phyloP scores from a whole-genome alignment of 495 filamentous ascomycete species.

The Astrocystis sublimbata region DNA sequence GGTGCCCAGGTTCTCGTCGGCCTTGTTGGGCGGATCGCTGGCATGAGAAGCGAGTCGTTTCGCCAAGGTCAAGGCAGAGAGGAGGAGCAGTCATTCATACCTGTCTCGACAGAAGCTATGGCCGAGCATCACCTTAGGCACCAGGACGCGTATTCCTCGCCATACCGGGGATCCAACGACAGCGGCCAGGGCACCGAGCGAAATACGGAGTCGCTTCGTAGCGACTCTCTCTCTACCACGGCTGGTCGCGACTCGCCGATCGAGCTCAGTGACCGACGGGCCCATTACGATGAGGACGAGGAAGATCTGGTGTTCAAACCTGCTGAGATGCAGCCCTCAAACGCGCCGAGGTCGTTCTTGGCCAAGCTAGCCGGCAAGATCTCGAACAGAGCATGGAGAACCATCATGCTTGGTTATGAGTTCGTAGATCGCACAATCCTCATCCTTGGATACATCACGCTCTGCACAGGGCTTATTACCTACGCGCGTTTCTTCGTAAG shows the following conservation, averaged over 20 bases:
- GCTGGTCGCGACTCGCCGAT: slow-evolving; percentile 55
- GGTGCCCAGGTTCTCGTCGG: slow-evolving; percentile 68
- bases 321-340: slow-evolving; percentile 33
- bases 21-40: slow-evolving; percentile 56
- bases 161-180: slow-evolving; percentile 74
- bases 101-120: slow-evolving; percentile 68
- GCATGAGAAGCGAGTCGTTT: slow-evolving; percentile 29
- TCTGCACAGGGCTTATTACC: slow-evolving; percentile 62
- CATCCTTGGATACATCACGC: slow-evolving; percentile 56
- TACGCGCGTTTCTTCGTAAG: slow-evolving; percentile 60
- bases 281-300: slow-evolving; percentile 51
- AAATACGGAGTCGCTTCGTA: slow-evolving; percentile 63
- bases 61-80: slow-evolving; percentile 28
- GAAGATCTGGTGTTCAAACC: slow-evolving; percentile 39
- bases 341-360: slow-evolving; percentile 32
- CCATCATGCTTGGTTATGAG: slow-evolving; percentile 43
- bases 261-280: slow-evolving; percentile 51
- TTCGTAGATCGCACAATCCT: slow-evolving; percentile 49
- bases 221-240: slow-evolving; percentile 61
- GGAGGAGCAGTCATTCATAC: slow-evolving; percentile 60
- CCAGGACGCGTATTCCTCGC: slow-evolving; percentile 39
- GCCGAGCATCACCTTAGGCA: slow-evolving; percentile 56
- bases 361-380: slow-evolving; percentile 38
- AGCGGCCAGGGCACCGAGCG: slow-evolving; percentile 87
- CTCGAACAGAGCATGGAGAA: slow-evolving; percentile 45